Conservation (phyloP, 1,139 yeast species). For the Kluyveromyces sp. region DNA sequence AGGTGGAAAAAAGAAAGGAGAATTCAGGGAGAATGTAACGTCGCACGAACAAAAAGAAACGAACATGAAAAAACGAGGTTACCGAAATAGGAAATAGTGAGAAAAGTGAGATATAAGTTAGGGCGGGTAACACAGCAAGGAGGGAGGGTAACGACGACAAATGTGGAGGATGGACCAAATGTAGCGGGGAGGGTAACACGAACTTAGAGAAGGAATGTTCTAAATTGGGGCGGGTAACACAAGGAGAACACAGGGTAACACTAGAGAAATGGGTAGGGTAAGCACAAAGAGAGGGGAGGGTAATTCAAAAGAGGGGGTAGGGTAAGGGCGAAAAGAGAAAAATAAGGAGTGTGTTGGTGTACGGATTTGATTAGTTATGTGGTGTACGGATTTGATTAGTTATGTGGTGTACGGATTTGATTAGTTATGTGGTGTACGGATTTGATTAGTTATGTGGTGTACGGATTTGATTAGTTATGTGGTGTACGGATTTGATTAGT, state of each 20-base stretch:
- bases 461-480: background rate
- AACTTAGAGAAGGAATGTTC: background rate
- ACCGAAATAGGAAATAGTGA: background rate
- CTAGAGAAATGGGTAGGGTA: background rate
- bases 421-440: background rate
- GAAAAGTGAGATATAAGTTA: background rate
- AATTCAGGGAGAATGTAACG: background rate
- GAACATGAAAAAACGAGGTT: background rate
- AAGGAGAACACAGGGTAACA: background rate
- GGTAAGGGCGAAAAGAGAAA: background rate
- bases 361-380: background rate
- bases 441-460: background rate
- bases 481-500: background rate
- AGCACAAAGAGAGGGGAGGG: background rate
- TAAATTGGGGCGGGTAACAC: background rate
- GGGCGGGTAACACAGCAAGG: background rate
- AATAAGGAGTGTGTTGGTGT: background rate
- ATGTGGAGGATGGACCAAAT: background rate
- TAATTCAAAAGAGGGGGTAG: background rate
- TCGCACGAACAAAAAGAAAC: background rate
- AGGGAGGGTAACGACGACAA: background rate
- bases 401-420: background rate
- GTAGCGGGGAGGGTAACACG: background rate
- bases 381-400: background rate
- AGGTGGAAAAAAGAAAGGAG: too few relatives aligned